phyloP scores from a whole-genome alignment of 768 basidiomycete genomes.

The Naganishia friedmannii region DNA sequence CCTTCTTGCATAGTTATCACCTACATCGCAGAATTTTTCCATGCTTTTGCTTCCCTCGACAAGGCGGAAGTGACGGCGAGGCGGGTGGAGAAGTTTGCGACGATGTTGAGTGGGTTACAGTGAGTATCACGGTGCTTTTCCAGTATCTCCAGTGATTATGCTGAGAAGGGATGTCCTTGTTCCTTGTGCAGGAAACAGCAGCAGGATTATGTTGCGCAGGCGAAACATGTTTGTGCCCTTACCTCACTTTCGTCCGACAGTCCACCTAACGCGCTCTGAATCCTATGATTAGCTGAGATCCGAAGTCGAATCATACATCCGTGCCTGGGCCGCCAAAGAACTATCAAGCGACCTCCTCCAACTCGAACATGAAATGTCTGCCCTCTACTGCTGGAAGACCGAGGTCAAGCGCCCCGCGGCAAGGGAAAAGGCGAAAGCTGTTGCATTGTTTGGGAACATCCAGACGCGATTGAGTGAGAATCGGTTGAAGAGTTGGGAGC shows the following conservation, averaged over 20 bases:
- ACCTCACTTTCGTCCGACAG: not conserved
- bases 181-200: conserved; percentile 18
- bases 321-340: conserved; percentile 12
- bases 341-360: conserved; percentile 14
- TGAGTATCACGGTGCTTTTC: too few species aligned
- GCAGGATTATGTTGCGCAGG: conserved; percentile 11
- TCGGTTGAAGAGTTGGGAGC: conserved; percentile 76
- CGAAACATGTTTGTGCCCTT: conserved; percentile 9
- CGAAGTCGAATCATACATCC: conserved; percentile 7
- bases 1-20: conserved; percentile 69
- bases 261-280: not conserved
- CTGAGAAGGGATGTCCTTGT: too few species aligned
- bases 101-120: conserved; percentile 70
- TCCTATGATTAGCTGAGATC: not conserved
- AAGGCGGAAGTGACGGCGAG: conserved; percentile 92
- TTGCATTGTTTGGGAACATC: conserved; percentile 83
- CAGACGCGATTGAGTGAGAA: conserved; percentile 93
- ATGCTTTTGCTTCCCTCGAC: conserved; percentile 96
- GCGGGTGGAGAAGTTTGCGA: conserved; percentile 91
- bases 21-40: conserved; percentile 95
- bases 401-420: conserved; percentile 72
- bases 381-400: conserved; percentile 10
- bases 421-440: conserved; percentile 80
- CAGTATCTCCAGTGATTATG: too few species aligned
- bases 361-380: conserved; percentile 17